Conservation (phyloP, 2,329 filamentous ascomycete species). For the Mycocentrospora acerina region DNA sequence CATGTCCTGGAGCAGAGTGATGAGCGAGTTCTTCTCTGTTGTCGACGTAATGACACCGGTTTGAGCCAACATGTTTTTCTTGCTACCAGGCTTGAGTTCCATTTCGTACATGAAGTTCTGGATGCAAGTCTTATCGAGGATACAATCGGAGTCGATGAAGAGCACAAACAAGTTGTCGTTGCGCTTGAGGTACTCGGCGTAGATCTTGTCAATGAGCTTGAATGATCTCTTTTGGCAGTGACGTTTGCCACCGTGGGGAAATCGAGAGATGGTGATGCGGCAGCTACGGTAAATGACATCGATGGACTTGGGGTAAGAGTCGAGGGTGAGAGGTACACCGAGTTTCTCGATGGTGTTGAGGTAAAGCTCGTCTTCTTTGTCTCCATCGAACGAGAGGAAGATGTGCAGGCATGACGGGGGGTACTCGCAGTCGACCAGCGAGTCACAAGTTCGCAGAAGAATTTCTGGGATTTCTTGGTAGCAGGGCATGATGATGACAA, state of each 20-base stretch:
- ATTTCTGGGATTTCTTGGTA: conserved; percentile 89
- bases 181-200: conserved; percentile 78
- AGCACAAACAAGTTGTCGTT: conserved; percentile 94
- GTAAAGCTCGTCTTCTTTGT: conserved; percentile 84
- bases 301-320: conserved; percentile 83
- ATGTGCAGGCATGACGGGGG: conserved; percentile 89
- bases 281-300: conserved; percentile 82
- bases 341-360: conserved; percentile 82
- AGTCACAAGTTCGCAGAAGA: conserved; percentile 83
- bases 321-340: conserved; percentile 74
- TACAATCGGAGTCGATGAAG: conserved; percentile 97
- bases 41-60: conserved; percentile 96
- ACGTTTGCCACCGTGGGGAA: conserved; percentile 89
- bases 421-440: conserved; percentile 91
- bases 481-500: conserved; percentile 95
- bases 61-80: conserved; percentile 93
- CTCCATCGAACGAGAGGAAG: conserved; percentile 93
- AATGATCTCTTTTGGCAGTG: conserved; percentile 93
- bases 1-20: conserved; percentile 95
- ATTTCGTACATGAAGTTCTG: conserved; percentile 99
- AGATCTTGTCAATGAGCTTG: conserved; percentile 89
- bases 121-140: conserved; percentile 84
- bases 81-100: conserved; percentile 92
- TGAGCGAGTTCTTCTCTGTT: conserved; percentile 81
- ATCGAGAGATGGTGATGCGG: conserved; percentile 86